phyloP scores from a whole-genome alignment of 768 basidiomycete species.

The Termitomyces sp. region DNA sequence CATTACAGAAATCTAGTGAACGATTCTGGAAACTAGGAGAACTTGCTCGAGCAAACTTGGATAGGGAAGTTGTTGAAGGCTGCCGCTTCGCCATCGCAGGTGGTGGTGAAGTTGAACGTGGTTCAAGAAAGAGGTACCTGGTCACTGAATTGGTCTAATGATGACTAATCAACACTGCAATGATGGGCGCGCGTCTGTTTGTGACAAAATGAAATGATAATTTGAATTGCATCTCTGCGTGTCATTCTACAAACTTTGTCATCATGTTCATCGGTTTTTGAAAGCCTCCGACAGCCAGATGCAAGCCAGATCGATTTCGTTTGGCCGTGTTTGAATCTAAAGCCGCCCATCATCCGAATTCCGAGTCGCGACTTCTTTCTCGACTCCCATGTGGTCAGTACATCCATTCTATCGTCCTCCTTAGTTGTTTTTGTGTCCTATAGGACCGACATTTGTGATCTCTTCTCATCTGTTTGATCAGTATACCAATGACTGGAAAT shows the following conservation, averaged over 20 bases:
- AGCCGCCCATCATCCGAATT: background rate
- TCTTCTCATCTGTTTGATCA: constrained; percentile 14
- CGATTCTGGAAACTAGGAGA: constrained; percentile 43
- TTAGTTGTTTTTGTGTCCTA: background rate
- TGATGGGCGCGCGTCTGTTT: background rate
- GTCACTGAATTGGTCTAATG: background rate
- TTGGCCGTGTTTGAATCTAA: constrained; percentile 1
- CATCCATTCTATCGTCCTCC: background rate
- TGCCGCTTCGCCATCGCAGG: constrained; percentile 65
- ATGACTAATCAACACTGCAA: constrained; percentile 7
- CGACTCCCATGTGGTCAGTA: constrained; percentile 9
- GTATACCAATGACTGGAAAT: constrained; percentile 16
- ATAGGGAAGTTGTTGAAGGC: constrained; percentile 76
- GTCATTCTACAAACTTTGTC: background rate
- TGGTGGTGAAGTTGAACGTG: constrained; percentile 5
- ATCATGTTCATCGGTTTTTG: background rate
- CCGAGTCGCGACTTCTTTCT: constrained; percentile 4
- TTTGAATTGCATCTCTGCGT: background rate
- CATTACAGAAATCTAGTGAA: constrained; percentile 89
- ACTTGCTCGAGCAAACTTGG: constrained; percentile 55
- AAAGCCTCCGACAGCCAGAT: too few species aligned
- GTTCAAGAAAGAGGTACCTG: constrained; percentile 5
- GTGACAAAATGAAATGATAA: too few species aligned
- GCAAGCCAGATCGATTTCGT: too few species aligned
- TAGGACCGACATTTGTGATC: constrained; percentile 1